Percentiles rank a stretch among this genome's conserved stretches.
Conservation (phyloP, 2,329 filamentous ascomycete genomes). For the Paradendryphiella salina region DNA sequence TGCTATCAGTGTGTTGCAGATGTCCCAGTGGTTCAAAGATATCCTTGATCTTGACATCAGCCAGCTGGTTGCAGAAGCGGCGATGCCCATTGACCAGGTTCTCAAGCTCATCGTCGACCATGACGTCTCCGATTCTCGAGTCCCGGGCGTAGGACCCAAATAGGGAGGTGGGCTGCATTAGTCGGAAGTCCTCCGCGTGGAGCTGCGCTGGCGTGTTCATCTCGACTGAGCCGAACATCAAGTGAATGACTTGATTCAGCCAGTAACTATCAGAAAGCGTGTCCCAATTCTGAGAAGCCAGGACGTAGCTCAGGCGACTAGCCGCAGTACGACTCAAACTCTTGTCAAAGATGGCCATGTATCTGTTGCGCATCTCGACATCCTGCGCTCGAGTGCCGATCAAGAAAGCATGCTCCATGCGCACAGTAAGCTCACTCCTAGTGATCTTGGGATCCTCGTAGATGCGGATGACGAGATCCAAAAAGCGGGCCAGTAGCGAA, state of each 20-base stretch:
- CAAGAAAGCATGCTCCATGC: constrained; percentile 97
- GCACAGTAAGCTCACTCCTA: constrained; percentile 90
- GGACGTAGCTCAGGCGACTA: constrained; percentile 83
- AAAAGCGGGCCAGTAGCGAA: constrained; percentile 86
- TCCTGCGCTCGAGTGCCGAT: constrained; percentile 92
- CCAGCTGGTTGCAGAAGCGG: constrained; percentile 80
- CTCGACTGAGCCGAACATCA: constrained; percentile 89
- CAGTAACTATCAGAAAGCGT: constrained; percentile 93
- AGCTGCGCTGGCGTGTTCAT: constrained; percentile 78
- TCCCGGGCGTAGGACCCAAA: constrained; percentile 77
- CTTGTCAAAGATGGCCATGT: constrained; percentile 94
- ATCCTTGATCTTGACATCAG: constrained; percentile 84
- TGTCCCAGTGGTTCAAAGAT: constrained; percentile 88
- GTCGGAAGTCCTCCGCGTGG: constrained; percentile 80
- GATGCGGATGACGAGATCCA: constrained; percentile 94
- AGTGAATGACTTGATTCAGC: constrained; percentile 91
- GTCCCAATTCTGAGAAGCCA: constrained; percentile 95
- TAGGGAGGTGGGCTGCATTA: constrained; percentile 72
- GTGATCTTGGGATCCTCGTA: constrained; percentile 98
- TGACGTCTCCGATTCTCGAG: constrained; percentile 61
- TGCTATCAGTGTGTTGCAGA: constrained; percentile 84
- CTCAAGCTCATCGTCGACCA: constrained; percentile 83
- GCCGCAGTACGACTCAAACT: constrained; percentile 91
- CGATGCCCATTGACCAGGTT: constrained; percentile 75
- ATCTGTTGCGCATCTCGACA: constrained; percentile 94